A percentile compares a stretch with the other conserved stretches of the same genome.
These are phyloP conservation scores for Daldinia caldariorum DNA, from an alignment of 495 filamentous ascomycete genomes.

Conservation along the genomic window DNA sequence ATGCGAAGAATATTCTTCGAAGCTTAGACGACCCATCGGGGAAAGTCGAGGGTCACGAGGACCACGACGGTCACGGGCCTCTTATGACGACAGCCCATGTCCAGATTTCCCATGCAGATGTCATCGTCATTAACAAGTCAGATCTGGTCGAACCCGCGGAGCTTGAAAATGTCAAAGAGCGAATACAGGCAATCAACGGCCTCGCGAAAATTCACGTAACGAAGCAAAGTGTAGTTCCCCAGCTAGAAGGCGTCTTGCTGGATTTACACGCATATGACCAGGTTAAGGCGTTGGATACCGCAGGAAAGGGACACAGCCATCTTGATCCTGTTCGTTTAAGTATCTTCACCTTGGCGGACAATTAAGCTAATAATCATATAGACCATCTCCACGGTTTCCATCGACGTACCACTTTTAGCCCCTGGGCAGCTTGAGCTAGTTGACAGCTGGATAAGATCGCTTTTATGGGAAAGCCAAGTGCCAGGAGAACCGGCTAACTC, in stretches of 20 bases:
- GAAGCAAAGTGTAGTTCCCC: constrained; percentile 77
- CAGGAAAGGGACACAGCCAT: constrained; percentile 76
- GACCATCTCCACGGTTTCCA: constrained; percentile 87
- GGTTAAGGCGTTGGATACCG: constrained; percentile 72
- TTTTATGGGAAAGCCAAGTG: constrained; percentile 83
- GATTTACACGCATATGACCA: constrained; percentile 94
- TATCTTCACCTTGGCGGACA: constrained; percentile 2
- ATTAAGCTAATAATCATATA: constrained; percentile 49
- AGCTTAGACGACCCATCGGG: constrained; percentile 79
- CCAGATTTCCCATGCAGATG: constrained; percentile 97
- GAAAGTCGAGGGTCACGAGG: constrained; percentile 66
- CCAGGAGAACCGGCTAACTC: constrained; percentile 52
- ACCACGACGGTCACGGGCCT: constrained; percentile 64
- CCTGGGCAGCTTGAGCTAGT: constrained; percentile 64
- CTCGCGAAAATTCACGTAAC: constrained; percentile 87
- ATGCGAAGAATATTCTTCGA: constrained; percentile 88
- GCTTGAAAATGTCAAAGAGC: constrained; percentile 68
- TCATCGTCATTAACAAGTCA: constrained; percentile 92
- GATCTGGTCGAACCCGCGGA: constrained; percentile 81
- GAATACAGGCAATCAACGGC: constrained; percentile 86
- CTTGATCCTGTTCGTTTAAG: constrained; percentile 71
- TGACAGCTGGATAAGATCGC: constrained; percentile 82
- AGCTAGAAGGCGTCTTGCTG: constrained; percentile 83
- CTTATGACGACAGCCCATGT: constrained; percentile 90
- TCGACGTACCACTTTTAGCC: constrained; percentile 68